Evolutionary conservation across 1,139 yeast species (phyloP).

Genomic region (Scheffersomyces cryptocercus): DNA sequence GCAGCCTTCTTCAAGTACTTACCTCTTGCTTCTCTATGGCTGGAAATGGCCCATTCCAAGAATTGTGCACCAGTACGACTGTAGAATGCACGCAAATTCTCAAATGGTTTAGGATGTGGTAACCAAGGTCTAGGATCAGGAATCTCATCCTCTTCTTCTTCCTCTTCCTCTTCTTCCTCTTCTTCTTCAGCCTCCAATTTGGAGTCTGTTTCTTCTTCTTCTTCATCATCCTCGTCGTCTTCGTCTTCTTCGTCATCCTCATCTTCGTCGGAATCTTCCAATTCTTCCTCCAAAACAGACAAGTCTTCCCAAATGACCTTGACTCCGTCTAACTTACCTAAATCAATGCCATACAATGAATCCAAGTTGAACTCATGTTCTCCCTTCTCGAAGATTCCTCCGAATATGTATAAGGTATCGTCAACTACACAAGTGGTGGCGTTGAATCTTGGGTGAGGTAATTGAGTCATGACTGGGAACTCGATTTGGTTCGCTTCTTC

Average conservation of each 20-base stretch:
- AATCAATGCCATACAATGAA: slow-evolving; percentile 81
- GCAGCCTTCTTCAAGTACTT: slow-evolving; percentile 87
- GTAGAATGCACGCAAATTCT: slow-evolving; percentile 78
- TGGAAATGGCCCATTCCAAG: slow-evolving; percentile 89
- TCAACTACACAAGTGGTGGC: slow-evolving; percentile 84
- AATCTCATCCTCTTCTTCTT: slow-evolving; percentile 63
- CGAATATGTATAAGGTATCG: slow-evolving; percentile 81
- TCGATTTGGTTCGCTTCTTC: slow-evolving; percentile 34
- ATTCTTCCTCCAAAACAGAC: slow-evolving; percentile 57
- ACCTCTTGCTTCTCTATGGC: slow-evolving; percentile 84
- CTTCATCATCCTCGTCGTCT: slow-evolving; percentile 59
- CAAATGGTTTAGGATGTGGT: slow-evolving; percentile 97
- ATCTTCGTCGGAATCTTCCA: slow-evolving; percentile 58
- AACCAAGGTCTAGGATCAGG: slow-evolving; percentile 96
- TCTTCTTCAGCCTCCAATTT: slow-evolving; percentile 57
- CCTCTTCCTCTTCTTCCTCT: slow-evolving; percentile 63
- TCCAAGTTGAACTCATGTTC: slow-evolving; percentile 84
- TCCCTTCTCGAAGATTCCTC: slow-evolving; percentile 88
- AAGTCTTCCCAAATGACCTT: slow-evolving; percentile 90
- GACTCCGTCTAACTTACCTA: slow-evolving; percentile 85
- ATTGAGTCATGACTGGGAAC: slow-evolving; percentile 57
- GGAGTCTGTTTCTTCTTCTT: slow-evolving; percentile 50
- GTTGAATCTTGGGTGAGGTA: slow-evolving; percentile 91
- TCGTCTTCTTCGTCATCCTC: slow-evolving; percentile 70
- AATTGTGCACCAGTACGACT: slow-evolving; percentile 84